Conservation (phyloP, 805 yeast genomes). For the Candida lessepsii region DNA sequence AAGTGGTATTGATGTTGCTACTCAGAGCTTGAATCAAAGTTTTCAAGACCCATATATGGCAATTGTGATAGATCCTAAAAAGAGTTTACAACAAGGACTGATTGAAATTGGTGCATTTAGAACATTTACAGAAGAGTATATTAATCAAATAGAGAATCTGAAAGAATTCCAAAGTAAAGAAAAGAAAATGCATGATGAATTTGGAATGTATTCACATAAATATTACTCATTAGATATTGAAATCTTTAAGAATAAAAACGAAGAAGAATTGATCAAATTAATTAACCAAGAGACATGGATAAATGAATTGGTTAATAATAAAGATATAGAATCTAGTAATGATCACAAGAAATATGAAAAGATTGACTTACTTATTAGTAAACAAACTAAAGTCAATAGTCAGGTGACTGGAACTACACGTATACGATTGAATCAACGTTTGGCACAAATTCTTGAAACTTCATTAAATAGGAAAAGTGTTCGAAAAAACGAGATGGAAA, state of each 20-base stretch:
- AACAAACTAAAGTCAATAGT: background rate
- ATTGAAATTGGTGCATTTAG: conserved; percentile 89
- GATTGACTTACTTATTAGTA: background rate
- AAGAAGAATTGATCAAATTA: conserved; percentile 13
- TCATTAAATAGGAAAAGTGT: background rate
- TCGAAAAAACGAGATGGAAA: background rate
- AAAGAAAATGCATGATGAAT: conserved; percentile 40
- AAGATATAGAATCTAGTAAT: conserved; percentile 9
- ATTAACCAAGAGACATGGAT: conserved; percentile 18
- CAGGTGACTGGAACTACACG: background rate
- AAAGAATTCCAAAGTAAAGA: conserved; percentile 3
- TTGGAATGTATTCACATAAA: conserved; percentile 66
- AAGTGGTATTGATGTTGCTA: conserved; percentile 88
- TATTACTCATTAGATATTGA: conserved; percentile 68
- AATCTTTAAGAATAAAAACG: conserved; percentile 48
- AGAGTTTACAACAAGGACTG: conserved; percentile 57
- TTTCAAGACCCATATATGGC: conserved; percentile 93
- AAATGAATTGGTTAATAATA: conserved; percentile 11
- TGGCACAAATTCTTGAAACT: background rate
- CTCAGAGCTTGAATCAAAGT: conserved; percentile 80
- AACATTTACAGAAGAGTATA: conserved; percentile 51
- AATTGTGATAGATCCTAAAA: conserved; percentile 80
- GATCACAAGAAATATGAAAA: conserved; percentile 6
- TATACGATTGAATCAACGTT: background rate
- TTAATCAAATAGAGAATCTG: conserved; percentile 6